Evolutionary conservation across 1,284 basidiomycete species (phyloP).

Genomic region (Ganoderma meredithae): DNA sequence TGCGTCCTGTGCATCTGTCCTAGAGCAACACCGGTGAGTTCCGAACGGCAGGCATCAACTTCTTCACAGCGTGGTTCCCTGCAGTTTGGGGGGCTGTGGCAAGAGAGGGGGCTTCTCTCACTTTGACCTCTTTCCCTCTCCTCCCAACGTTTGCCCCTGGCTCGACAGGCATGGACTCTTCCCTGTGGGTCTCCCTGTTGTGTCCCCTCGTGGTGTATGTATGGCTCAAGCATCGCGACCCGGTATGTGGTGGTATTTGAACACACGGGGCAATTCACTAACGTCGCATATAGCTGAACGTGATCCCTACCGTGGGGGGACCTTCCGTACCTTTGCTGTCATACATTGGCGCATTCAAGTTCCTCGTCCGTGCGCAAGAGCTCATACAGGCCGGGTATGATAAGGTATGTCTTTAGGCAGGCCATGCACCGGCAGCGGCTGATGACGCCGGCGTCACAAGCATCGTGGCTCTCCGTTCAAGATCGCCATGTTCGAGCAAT

Average conservation of each 20-base stretch:
- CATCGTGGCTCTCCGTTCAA: slow-evolving; percentile 43
- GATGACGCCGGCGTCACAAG: slow-evolving; percentile 26
- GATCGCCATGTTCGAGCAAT: slow-evolving; percentile 40
- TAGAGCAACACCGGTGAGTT: background rate
- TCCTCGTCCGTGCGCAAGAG: background rate
- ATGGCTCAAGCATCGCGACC: background rate
- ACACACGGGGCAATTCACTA: background rate
- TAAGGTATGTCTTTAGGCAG: slow-evolving; percentile 29
- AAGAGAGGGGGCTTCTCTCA: background rate
- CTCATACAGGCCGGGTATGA: slow-evolving; percentile 40
- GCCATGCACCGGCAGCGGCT: background rate
- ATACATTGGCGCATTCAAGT: slow-evolving; percentile 29
- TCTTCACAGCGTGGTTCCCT: background rate
- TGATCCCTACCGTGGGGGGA: background rate
- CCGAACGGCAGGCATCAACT: background rate
- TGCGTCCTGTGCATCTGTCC: background rate
- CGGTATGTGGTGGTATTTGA: slow-evolving; percentile 18
- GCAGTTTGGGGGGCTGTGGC: background rate
- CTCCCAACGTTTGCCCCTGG: background rate
- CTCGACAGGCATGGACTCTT: background rate
- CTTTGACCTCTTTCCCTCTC: background rate
- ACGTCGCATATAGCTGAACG: background rate
- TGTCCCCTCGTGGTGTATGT: background rate
- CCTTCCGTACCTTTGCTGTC: slow-evolving; percentile 14
- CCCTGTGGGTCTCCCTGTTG: background rate